A percentile compares a stretch with the other conserved stretches of the same genome.
Conservation (phyloP, 2,329 filamentous ascomycete species). For the Neopestalotiopsis clavispora region DNA sequence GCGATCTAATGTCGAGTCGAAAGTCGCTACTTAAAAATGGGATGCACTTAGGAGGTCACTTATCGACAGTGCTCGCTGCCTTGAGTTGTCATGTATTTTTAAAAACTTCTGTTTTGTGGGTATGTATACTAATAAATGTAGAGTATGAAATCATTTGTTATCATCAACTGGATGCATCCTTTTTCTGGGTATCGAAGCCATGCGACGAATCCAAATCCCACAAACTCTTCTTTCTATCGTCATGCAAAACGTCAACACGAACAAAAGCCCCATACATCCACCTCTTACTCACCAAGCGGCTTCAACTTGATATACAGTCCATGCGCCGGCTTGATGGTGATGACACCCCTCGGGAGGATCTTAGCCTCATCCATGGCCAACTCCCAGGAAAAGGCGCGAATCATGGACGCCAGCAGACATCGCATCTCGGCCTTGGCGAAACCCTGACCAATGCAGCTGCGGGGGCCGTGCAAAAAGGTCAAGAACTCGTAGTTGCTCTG, state of each 20-base stretch:
- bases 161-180: not conserved
- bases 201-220: not conserved
- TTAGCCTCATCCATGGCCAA: conserved; percentile 63
- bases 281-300: not conserved
- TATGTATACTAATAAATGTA: no score
- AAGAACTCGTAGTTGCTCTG: conserved; percentile 70
- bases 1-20: no score
- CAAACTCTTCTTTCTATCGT: not conserved
- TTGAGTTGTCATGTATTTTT: no score
- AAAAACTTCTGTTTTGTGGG: no score
- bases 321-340: conserved; percentile 8
- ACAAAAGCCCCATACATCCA: not conserved
- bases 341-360: conserved; percentile 21
- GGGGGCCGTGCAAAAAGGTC: conserved; percentile 73
- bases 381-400: conserved; percentile 65
- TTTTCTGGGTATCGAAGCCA: not conserved
- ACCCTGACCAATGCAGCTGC: conserved; percentile 72
- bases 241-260: not conserved
- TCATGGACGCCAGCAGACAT: conserved; percentile 70
- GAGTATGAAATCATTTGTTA: no score
- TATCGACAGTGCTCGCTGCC: no score
- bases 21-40: no score
- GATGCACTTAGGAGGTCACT: no score
- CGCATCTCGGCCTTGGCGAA: conserved; percentile 79
- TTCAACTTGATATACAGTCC: conserved; percentile 8